A percentile compares a stretch with the other conserved stretches of the same genome.
Evolutionary conservation across 345 rosid genomes (phyloP).

Genomic region (Salix dunnii): DNA sequence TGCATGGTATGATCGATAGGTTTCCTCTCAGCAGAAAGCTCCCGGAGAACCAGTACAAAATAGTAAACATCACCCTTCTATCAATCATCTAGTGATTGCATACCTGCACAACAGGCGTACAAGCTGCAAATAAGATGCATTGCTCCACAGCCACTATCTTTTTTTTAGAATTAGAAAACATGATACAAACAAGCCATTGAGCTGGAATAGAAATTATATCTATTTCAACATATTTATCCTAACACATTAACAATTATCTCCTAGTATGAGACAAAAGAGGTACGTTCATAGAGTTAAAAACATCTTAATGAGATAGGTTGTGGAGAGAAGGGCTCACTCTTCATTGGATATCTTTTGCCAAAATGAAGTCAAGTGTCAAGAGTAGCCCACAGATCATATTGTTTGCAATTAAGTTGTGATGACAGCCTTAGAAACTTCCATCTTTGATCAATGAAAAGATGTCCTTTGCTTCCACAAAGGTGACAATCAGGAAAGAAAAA

Average conservation of each 20-base stretch:
- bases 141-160: not conserved
- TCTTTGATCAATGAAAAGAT: not conserved
- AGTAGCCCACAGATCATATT: not conserved
- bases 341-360: not conserved
- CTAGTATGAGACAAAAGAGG: not conserved
- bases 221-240: not conserved
- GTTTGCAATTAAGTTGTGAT: not conserved
- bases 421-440: not conserved
- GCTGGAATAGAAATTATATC: not conserved
- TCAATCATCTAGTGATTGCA: not conserved
- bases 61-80: not conserved
- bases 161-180: not conserved
- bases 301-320: not conserved
- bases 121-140: not conserved
- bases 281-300: not conserved
- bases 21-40: not conserved
- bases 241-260: not conserved
- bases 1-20: not conserved
- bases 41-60: not conserved
- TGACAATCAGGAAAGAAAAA: not conserved
- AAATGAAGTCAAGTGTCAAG: not conserved
- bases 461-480: not conserved
- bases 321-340: not conserved
- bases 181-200: not conserved
- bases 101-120: not conserved